Evolutionary conservation across 768 basidiomycete species (phyloP), one percentile per base, ranked within the genome.

Genomic region (Mycena capillaripes): DNA sequence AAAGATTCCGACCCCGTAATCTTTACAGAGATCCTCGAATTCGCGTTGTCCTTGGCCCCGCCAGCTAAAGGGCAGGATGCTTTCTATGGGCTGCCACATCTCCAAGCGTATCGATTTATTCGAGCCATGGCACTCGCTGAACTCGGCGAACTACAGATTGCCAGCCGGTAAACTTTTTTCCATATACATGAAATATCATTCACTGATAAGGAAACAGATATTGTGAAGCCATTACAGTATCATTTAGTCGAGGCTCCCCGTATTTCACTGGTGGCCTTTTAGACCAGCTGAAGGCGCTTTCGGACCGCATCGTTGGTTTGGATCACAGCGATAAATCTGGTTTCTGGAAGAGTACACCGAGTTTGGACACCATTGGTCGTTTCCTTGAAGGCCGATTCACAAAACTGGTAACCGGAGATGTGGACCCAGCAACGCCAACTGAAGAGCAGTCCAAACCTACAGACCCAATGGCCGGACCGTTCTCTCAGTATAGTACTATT

Each of bases 381-480:
- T 98, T 97, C 93, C 86, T 99, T 29, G 97, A 96, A 82, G 93
- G 95, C 16, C 90, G 94, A 21, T 90, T 99, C 78, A 96, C 96
- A 19, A 97, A 97, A 79, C 92, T 99, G 76, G 96, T 99, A 70
- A 95, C 97, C 11, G 98, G 97, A 2, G 97, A 98, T 61, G 89
- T 86, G n/a, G 93, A 93, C 44, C 79, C 84, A 12, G 83, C 84
- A 19, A 81, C 88, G 14, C 77, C 80, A 8, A 80, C 80, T 16
- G 85, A 82, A 42, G 85, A 85, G 38, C 81, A 85, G 8, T 61
- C 76, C 0, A 78, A 75, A 50, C 85, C 84, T 63, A 72, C 81
- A 19, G 80, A 81, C 36, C 80, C 86, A 21, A 86, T 86, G 76
- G 82, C 89, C 7, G 97, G 97, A 5, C 95, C 97, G 10, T 98